Evolutionary conservation across 2,329 filamentous ascomycete genomes (phyloP).

Genomic region (Fusarium sp.): DNA sequence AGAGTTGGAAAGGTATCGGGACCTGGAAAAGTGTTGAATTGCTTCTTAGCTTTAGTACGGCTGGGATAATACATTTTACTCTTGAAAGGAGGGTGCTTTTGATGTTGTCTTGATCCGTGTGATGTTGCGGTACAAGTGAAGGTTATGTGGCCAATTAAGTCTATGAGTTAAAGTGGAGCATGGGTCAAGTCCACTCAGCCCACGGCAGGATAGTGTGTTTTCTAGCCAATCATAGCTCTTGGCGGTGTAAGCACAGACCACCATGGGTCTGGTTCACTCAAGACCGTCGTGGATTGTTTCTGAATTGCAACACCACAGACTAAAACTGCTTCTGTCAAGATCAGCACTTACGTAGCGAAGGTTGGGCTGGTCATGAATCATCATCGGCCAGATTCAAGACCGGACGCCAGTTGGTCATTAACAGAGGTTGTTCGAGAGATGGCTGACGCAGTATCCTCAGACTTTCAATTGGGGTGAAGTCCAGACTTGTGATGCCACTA

Average conservation of each 20-base stretch:
- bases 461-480: too few relatives aligned
- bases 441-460: too few relatives aligned
- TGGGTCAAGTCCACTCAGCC: background rate
- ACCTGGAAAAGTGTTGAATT: background rate
- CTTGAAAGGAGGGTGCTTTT: background rate
- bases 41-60: background rate
- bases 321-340: background rate
- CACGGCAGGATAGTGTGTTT: background rate
- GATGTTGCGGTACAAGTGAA: background rate
- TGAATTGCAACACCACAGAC: background rate
- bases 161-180: background rate
- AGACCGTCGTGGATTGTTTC: background rate
- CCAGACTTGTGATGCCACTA: background rate
- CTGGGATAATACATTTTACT: background rate
- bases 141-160: background rate
- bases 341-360: background rate
- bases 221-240: slow-evolving; percentile 9
- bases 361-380: background rate
- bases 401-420: background rate
- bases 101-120: background rate
- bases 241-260: background rate
- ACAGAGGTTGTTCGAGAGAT: background rate
- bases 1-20: background rate
- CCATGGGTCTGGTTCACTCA: background rate
- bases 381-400: background rate